Evolutionary conservation across 345 rosid species (phyloP), one percentile per base, ranked within the genome.

Genomic region (Gossypium anomalum): DNA sequence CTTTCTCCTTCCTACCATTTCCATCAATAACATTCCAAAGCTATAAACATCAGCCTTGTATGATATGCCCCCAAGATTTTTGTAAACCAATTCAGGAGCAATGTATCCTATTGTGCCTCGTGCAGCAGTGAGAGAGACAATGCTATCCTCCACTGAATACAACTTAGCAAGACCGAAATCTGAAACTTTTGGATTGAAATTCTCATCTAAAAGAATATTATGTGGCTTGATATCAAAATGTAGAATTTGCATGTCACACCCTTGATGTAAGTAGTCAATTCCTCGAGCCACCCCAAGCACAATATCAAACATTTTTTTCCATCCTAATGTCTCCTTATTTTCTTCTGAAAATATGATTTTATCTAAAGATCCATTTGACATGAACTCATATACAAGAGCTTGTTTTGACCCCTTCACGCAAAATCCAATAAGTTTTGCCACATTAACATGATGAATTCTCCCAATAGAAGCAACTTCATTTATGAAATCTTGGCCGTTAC

Each of bases 331-430:
- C 2, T 23, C 2, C 2, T 23, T 23, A 23, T 23, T 59, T 59
- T 59, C 16, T 23, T 23, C 2, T 22, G 34, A 1, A 3, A 58
- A 58, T 58, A 23, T 58, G 38, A 58, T 23, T 22, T 23, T 58
- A 58, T 58, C 63, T 25, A 58, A 58, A 58, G 38, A 58, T 1
- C 63, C 63, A 58, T 58, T 60, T 0, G 65, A 2, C 75, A 76
- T 70, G 41, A 58, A 76, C 3, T 76, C 75, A 60, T 70, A 70
- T 0, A 76, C 41, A 7, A 76, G 75, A n/a, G 75, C 79, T 17
- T 53, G 51, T 7, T 76, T 70, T 1, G 75, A 61, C 20, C 79
- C 79, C 43, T 76, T 63, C 2, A 47, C 38, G 8, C 57, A 67
- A 7, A 45, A 67, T 47, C 56, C 55, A 47, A 67, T 14, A 67